Conservation (phyloP, 768 basidiomycete genomes). For the Lactifluus hygrophoroides region DNA sequence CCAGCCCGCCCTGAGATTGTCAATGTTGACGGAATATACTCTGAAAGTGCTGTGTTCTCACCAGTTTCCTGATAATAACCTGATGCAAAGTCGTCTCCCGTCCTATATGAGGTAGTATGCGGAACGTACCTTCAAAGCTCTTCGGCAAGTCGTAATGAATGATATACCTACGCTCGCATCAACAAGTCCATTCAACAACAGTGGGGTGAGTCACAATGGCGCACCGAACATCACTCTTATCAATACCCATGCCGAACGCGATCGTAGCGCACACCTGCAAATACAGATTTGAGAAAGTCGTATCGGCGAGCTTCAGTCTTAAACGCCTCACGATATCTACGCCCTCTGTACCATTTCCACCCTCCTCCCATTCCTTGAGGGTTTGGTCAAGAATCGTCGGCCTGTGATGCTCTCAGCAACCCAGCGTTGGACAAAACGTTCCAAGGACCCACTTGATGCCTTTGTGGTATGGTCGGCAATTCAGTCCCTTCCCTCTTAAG, state of each 20-base stretch:
- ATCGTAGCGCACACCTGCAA: conserved; percentile 69
- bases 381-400: conserved; percentile 41
- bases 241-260: conserved; percentile 83
- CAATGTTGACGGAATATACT: conserved; percentile 7
- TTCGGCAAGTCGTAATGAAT: conserved; percentile 79
- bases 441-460: conserved; percentile 42
- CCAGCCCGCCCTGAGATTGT: conserved; percentile 57
- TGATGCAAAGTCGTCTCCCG: conserved; percentile 24
- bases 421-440: background rate
- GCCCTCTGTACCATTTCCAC: conserved; percentile 41
- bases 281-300: background rate
- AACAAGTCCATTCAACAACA: background rate
- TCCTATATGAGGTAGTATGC: background rate
- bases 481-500: conserved; percentile 58
- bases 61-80: conserved; percentile 88
- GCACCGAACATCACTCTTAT: conserved; percentile 70
- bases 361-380: conserved; percentile 49
- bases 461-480: conserved; percentile 65
- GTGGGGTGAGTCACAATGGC: background rate
- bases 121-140: conserved; percentile 62
- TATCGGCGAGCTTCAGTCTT: no score
- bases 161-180: conserved; percentile 43
- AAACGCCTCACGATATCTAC: conserved; percentile 52
- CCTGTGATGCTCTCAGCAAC: conserved; percentile 26
- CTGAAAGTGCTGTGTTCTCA: conserved; percentile 24